Conservation (phyloP, 1,284 basidiomycete species). For the Lentinus polychrous region DNA sequence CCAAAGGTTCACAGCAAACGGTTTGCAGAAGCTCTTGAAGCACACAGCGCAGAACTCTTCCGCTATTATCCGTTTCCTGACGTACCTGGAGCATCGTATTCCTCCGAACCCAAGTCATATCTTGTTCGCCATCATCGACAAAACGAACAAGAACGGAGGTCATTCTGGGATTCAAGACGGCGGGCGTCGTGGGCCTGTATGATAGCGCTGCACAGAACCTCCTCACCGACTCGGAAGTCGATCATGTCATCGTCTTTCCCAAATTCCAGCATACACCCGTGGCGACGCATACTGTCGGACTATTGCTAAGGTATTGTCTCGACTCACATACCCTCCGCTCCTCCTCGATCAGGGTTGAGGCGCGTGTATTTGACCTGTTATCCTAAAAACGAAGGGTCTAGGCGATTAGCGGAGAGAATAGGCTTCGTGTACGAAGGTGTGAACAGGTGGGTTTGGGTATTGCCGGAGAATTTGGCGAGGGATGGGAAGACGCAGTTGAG, state of each 20-base stretch:
- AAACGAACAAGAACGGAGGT: slow-evolving; percentile 17
- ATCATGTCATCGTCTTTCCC: slow-evolving; percentile 43
- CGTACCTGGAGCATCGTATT: slow-evolving; percentile 11
- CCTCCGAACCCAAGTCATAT: slow-evolving; percentile 10
- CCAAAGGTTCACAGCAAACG: slow-evolving; percentile 11
- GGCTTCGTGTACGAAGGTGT: slow-evolving; percentile 55
- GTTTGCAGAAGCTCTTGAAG: slow-evolving; percentile 11
- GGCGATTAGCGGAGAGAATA: slow-evolving; percentile 47
- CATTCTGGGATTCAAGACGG: slow-evolving; percentile 20
- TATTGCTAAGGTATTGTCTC: slow-evolving; percentile 51
- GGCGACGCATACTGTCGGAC: slow-evolving; percentile 50
- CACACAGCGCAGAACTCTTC: slow-evolving; percentile 16
- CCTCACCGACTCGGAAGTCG: slow-evolving; percentile 45
- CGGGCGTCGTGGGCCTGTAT: slow-evolving; percentile 37
- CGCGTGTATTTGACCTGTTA: slow-evolving; percentile 59
- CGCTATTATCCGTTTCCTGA: slow-evolving; percentile 31
- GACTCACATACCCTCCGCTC: slow-evolving; percentile 34
- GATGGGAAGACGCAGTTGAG: slow-evolving; percentile 27
- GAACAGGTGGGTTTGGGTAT: slow-evolving; percentile 45
- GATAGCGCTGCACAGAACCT: slow-evolving; percentile 33
- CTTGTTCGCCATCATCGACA: slow-evolving; percentile 24
- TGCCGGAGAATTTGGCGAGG: slow-evolving; percentile 26
- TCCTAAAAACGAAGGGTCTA: slow-evolving; percentile 40
- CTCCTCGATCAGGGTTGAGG: slow-evolving; percentile 49
- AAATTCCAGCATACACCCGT: slow-evolving; percentile 61